Percentiles rank a stretch among this genome's conserved stretches.
phyloP scores from a whole-genome alignment of 2,329 filamentous ascomycete genomes.

The Monilinia vaccinii-corymbosi region DNA sequence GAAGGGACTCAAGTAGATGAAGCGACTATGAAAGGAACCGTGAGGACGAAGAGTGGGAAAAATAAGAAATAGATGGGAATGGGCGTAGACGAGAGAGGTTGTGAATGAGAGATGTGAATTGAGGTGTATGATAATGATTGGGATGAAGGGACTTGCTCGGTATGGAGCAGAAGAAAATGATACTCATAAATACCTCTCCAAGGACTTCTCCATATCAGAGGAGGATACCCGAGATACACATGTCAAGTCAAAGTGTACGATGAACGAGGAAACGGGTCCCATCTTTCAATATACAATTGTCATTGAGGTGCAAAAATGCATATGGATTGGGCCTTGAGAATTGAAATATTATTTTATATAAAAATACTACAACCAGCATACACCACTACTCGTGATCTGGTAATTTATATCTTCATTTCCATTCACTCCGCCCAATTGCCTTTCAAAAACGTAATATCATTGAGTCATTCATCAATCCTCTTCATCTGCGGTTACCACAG shows the following conservation, averaged over 20 bases:
- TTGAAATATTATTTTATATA: slow-evolving; percentile 26
- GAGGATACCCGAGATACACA: neutral
- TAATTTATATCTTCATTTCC: slow-evolving; percentile 3
- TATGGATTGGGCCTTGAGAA: slow-evolving; percentile 10
- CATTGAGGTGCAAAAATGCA: neutral
- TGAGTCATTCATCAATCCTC: slow-evolving; percentile 16
- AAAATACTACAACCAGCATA: slow-evolving; percentile 13
- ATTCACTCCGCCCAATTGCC: neutral
- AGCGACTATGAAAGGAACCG: slow-evolving; percentile 25
- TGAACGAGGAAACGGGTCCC: neutral
- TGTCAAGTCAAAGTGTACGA: neutral
- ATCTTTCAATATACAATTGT: neutral
- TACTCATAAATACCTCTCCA: neutral
- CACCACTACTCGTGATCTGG: slow-evolving; percentile 3
- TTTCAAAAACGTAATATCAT: slow-evolving; percentile 9
- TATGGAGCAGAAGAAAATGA: neutral
- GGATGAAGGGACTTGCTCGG: neutral
- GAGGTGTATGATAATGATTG: neutral
- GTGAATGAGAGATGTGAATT: slow-evolving; percentile 27
- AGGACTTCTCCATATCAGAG: neutral
- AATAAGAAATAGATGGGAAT: slow-evolving; percentile 31
- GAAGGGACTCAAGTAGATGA: slow-evolving; percentile 21
- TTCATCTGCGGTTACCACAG: slow-evolving; percentile 20
- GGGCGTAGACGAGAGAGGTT: neutral
- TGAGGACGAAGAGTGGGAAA: slow-evolving; percentile 13